These are phyloP conservation scores for Schoenoplectus triqueter DNA, from an alignment of 202 grass and related monocot genomes.

Conservation along the genomic window DNA sequence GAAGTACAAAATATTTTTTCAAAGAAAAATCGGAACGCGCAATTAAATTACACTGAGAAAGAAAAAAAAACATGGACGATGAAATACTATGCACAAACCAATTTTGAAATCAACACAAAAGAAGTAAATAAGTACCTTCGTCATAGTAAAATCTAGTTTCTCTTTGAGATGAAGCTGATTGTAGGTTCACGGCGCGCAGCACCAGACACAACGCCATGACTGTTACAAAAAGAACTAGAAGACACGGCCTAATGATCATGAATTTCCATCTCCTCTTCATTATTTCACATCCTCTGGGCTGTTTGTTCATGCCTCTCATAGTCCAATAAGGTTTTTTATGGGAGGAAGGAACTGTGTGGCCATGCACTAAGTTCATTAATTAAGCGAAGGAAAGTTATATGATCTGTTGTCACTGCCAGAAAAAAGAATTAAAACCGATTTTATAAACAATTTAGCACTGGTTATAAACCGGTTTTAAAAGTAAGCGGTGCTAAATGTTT, in stretches of 20 bases:
- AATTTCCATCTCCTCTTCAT: slow-evolving; percentile 17
- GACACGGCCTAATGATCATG: background rate
- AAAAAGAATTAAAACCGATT: too few relatives aligned
- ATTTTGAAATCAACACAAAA: background rate
- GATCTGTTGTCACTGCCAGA: background rate
- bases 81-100: too few relatives aligned
- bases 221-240: background rate
- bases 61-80: too few relatives aligned
- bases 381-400: background rate
- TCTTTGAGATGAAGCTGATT: background rate
- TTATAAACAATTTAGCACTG: too few relatives aligned
- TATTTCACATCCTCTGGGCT: background rate
- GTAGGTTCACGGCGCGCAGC: too few relatives aligned
- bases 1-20: too few relatives aligned
- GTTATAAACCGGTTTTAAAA: too few relatives aligned
- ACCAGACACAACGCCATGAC: background rate
- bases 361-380: background rate
- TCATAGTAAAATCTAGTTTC: background rate
- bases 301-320: background rate
- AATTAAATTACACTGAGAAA: too few relatives aligned
- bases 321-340: background rate
- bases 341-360: background rate
- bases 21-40: too few relatives aligned
- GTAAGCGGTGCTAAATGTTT: too few relatives aligned
- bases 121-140: background rate